Base-by-base conservation (phyloP, 371 early-diverging fungal genomes). In the Mortierella sp. region DNA sequence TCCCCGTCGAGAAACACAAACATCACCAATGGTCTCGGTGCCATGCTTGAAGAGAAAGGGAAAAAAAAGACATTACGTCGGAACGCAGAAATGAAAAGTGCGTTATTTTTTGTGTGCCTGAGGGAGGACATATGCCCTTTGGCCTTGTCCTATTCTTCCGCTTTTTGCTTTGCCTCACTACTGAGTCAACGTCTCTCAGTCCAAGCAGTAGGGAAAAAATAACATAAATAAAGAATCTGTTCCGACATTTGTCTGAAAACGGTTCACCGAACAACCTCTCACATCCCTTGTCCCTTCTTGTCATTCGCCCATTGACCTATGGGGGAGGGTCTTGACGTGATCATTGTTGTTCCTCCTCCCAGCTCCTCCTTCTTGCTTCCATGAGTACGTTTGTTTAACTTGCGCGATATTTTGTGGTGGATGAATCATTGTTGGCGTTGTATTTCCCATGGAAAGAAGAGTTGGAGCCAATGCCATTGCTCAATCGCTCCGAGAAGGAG, bases 41-140 rank as follows among this genome's bases (percentile, higher is more conserved):
- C 61, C 61, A 61, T 61, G 61, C 31, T n/a, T n/a, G 55, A 59
- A 31, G 31, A 11, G 14, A 50, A 16, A 16, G 16, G 50, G 13
- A 13, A 46, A 9, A 46, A 3, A 50, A 50, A 14, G 11, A 50
- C 50, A 16, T 50, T 31, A 16, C 6, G 34, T 61, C 34, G 61
- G 61, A 61, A 34, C 34, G 34, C 61, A 61, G 34, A 34, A 61
- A 61, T 16, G 28, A 61, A 61, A 34, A 61, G 34, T 61, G 61
- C 61, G 61, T 61, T 61, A 61, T 61, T 61, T 61, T 61, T 31
- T 61, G 61, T 28, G 28, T 61, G 61, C 61, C 37, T 61, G 61
- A 61, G 16, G n/a, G n/a, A 50, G 13, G 50, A 50, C 14, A 59
- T 31, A 31, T 61, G 61, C 61, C 61, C 61, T 61, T 61, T 21